Conservation (phyloP, 345 rosid genomes). For the Euclidium syriacum region DNA sequence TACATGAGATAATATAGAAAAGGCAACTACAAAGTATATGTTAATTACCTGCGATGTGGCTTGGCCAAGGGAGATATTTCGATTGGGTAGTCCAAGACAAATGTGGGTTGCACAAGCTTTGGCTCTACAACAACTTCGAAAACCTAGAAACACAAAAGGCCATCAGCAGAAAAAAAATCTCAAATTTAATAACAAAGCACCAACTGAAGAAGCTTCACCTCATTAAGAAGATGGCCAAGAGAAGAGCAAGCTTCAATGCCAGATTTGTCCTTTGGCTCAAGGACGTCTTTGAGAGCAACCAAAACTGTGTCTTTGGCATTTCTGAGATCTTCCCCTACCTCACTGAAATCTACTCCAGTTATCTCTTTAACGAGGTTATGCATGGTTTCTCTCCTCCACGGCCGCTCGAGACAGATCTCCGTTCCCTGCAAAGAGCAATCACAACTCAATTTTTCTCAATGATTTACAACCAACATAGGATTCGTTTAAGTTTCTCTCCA, state of each 20-base stretch:
- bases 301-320: conserved; percentile 62
- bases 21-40: too few species aligned
- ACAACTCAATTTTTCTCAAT: conserved; percentile 11
- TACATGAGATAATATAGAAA: too few species aligned
- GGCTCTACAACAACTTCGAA: conserved; percentile 90
- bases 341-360: conserved; percentile 63
- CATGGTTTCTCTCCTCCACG: conserved; percentile 98
- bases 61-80: conserved; percentile 97
- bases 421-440: conserved; percentile 50
- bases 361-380: conserved; percentile 84
- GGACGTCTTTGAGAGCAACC: conserved; percentile 42
- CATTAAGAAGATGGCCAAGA: conserved; percentile 81
- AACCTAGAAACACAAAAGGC: conserved; percentile 41
- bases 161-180: conserved; percentile 2
- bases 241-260: conserved; percentile 69
- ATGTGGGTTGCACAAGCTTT: conserved; percentile 89
- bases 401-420: conserved; percentile 72
- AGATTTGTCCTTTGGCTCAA: conserved; percentile 66
- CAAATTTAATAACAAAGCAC: neutral
- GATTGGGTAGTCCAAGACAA: conserved; percentile 89
- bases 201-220: conserved; percentile 41
- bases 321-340: conserved; percentile 48
- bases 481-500: neutral
- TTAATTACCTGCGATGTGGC: conserved; percentile 88
- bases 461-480: neutral